These are phyloP conservation scores for Claviceps purpurea DNA, from an alignment of 2,329 filamentous ascomycete genomes.

Conservation along the genomic window DNA sequence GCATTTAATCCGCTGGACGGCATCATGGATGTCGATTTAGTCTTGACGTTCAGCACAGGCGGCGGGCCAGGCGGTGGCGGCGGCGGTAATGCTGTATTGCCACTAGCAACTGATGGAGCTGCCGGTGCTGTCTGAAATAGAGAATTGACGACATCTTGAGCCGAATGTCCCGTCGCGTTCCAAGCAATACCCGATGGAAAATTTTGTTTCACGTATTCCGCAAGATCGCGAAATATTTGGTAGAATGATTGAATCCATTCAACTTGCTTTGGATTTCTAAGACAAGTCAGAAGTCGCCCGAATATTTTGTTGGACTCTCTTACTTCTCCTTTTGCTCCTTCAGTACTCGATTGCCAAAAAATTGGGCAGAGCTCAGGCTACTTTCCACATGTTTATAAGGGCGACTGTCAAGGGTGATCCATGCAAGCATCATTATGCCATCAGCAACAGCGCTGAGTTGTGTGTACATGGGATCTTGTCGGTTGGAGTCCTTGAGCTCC, in stretches of 20 bases:
- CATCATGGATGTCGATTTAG: slow-evolving; percentile 21
- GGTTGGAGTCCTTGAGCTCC: slow-evolving; percentile 70
- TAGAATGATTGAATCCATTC: slow-evolving; percentile 93
- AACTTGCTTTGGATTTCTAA: slow-evolving; percentile 63
- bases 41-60: slow-evolving; percentile 48
- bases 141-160: slow-evolving; percentile 49
- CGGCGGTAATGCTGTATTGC: slow-evolving; percentile 39
- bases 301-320: slow-evolving; percentile 3
- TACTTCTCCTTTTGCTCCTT: slow-evolving; percentile 72
- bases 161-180: slow-evolving; percentile 68
- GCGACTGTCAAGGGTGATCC: slow-evolving; percentile 74
- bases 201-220: slow-evolving; percentile 73
- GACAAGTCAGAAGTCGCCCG: slow-evolving; percentile 1
- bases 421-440: slow-evolving; percentile 77
- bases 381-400: slow-evolving; percentile 80
- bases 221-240: slow-evolving; percentile 71
- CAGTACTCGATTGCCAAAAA: slow-evolving; percentile 87
- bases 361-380: slow-evolving; percentile 70
- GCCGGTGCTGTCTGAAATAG: slow-evolving; percentile 27
- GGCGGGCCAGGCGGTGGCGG: slow-evolving; percentile 59
- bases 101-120: slow-evolving; percentile 38
- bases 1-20: slow-evolving; percentile 58
- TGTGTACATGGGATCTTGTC: slow-evolving; percentile 60
- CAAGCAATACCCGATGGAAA: slow-evolving; percentile 70
- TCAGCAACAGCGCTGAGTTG: slow-evolving; percentile 82